Conservation (phyloP, 1,139 yeast genomes). For the Pichia sp. region DNA sequence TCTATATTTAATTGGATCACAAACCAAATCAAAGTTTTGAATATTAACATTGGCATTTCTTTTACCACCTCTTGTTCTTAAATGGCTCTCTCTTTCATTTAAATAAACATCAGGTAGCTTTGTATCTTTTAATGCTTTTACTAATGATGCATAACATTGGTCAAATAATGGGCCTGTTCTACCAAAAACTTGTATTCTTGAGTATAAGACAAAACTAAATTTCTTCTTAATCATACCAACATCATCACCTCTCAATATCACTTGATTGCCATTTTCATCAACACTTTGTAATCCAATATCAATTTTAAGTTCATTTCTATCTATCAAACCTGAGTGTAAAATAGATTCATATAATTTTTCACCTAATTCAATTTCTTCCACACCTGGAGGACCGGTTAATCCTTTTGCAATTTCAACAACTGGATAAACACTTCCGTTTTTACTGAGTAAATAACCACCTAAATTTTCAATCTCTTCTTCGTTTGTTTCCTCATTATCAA, state of each 20-base stretch:
- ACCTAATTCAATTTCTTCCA: constrained; percentile 80
- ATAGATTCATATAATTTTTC: constrained; percentile 60
- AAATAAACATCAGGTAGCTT: constrained; percentile 61
- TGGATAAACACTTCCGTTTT: constrained; percentile 50
- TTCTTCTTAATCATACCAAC: constrained; percentile 33
- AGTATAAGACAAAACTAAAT: constrained; percentile 61
- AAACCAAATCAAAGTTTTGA: constrained; percentile 31
- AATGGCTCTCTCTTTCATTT: constrained; percentile 48
- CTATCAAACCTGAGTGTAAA: constrained; percentile 48
- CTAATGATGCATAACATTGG: constrained; percentile 62
- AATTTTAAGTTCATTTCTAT: constrained; percentile 40
- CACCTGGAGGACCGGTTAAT: constrained; percentile 67
- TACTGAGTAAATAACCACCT: constrained; percentile 7
- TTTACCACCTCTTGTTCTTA: constrained; percentile 32
- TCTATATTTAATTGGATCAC: constrained; percentile 35
- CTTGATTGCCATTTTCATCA: constrained; percentile 21
- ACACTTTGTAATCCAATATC: constrained; percentile 48
- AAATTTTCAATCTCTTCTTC: constrained; percentile 6
- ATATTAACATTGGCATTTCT: constrained; percentile 16
- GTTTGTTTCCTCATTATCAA: constrained; percentile 9
- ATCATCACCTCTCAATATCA: constrained; percentile 38
- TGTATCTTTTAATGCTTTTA: constrained; percentile 56
- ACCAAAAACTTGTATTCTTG: constrained; percentile 71
- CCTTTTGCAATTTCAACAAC: constrained; percentile 79
- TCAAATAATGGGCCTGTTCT: constrained; percentile 80